Evolutionary conservation across 768 basidiomycete species (phyloP).

Genomic region (Xerocomus potaroensis): DNA sequence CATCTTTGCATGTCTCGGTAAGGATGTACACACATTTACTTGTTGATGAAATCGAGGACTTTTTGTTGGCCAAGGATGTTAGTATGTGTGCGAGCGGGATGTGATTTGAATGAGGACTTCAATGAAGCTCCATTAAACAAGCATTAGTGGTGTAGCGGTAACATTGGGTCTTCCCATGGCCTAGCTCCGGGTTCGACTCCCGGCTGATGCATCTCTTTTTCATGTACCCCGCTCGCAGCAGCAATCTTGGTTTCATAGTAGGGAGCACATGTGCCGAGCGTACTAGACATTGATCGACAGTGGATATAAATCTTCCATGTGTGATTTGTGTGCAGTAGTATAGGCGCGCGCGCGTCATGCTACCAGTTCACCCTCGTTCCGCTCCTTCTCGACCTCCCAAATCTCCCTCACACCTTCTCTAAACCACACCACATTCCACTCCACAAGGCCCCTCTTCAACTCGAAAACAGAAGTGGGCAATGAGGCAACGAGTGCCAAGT

Average conservation of each 20-base stretch:
- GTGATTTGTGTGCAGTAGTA: background rate
- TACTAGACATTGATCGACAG: no score
- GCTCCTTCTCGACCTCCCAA: constrained; percentile 66
- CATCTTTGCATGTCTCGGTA: constrained; percentile 9
- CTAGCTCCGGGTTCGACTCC: constrained; percentile 61
- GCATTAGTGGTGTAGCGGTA: constrained; percentile 71
- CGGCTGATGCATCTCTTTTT: constrained; percentile 41
- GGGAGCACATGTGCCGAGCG: no score
- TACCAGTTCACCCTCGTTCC: constrained; percentile 21
- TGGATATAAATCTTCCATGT: no score
- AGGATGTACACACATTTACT: constrained; percentile 4
- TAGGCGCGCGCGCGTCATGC: background rate
- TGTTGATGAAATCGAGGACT: background rate
- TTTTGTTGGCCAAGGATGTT: background rate
- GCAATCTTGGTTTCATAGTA: no score
- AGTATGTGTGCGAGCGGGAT: no score
- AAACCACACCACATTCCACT: constrained; percentile 86
- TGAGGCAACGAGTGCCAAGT: constrained; percentile 66
- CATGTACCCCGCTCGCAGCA: no score
- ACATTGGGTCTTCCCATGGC: constrained; percentile 85
- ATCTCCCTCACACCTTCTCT: constrained; percentile 81
- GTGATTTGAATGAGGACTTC: no score
- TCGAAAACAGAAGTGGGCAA: constrained; percentile 72
- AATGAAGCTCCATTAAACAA: no score
- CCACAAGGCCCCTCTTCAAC: constrained; percentile 67